Base-by-base conservation (phyloP, 1,139 yeast species). In the Suhomyces wounanorum region DNA sequence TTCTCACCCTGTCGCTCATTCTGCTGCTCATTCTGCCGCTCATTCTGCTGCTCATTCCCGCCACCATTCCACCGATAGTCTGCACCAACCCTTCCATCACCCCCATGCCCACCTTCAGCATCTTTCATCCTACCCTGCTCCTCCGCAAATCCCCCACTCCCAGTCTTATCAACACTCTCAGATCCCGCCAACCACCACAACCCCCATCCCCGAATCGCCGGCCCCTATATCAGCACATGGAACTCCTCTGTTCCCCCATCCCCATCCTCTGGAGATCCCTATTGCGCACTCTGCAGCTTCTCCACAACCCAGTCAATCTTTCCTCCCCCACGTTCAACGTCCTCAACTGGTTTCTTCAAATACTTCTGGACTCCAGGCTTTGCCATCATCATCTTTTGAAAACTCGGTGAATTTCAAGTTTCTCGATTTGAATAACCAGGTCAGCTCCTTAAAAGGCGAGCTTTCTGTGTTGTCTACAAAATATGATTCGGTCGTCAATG, bases 401-500 rank as follows among this genome's bases (percentile, higher is more conserved):
- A 63, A 60, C 51, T 57, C 66, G 13, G 48, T 73, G 37, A 67
- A 67, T 50, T 63, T 66, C 49, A 66, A 71, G 54, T 56, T 76
- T 39, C 62, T 73, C n/a, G 84, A 80, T 33, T 58, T 82, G 41
- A 66, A 69, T 18, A 73, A 71, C 52, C 70, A 68, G 48, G 61
- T 72, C 43, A 68, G 66, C 43, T 64, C 66, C 2, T 59, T 78
- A 52, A 67, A 72, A 51, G 68, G 68, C 52, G 79, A 74, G 43
- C 69, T 75, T 58, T 65, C 70, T 18, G 62, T 68, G 43, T 60
- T 79, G 40, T 71, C 70, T 31, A 58, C 70, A n/a, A 68, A 76
- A 44, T 78, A 78, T 54, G 85, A 81, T 33, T 58, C 70, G 9
- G 71, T 81, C 6, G 66, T 69, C 31, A 78, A 73, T 8, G 84